These are phyloP conservation scores for Botrytis squamosa DNA, from an alignment of 2,329 filamentous ascomycete genomes.

Conservation along the genomic window DNA sequence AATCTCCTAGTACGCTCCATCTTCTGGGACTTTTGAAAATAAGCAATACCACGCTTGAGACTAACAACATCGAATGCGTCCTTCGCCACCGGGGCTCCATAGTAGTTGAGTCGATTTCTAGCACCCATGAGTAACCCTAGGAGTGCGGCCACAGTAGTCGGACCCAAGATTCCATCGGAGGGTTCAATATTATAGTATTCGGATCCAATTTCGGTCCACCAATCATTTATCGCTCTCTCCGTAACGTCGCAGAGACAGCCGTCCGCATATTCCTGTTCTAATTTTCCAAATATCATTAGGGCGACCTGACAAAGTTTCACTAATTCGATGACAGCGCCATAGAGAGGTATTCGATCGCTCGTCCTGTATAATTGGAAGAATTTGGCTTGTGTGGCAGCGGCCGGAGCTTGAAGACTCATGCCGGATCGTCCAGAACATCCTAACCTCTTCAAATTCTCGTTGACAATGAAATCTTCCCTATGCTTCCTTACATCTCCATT, in stretches of 20 bases:
- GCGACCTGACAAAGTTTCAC: slow-evolving; percentile 91
- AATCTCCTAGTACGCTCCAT: slow-evolving; percentile 74
- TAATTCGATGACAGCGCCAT: slow-evolving; percentile 78
- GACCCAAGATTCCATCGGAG: slow-evolving; percentile 86
- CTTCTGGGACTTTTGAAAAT: slow-evolving; percentile 89
- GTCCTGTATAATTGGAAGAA: slow-evolving; percentile 89
- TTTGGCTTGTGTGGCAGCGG: slow-evolving; percentile 80
- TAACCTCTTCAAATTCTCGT: slow-evolving; percentile 88
- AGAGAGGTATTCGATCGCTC: slow-evolving; percentile 76
- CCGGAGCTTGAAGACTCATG: slow-evolving; percentile 75
- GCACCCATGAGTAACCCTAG: slow-evolving; percentile 87
- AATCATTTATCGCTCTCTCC: slow-evolving; percentile 84
- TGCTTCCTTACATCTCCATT: slow-evolving; percentile 81
- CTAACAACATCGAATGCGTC: slow-evolving; percentile 84
- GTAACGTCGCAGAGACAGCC: slow-evolving; percentile 91
- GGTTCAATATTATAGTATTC: slow-evolving; percentile 93
- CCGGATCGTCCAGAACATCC: slow-evolving; percentile 89
- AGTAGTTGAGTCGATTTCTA: slow-evolving; percentile 82
- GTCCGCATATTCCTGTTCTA: slow-evolving; percentile 87
- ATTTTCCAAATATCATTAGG: slow-evolving; percentile 80
- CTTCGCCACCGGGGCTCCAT: slow-evolving; percentile 79
- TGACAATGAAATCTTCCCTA: slow-evolving; percentile 83
- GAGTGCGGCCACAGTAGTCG: slow-evolving; percentile 84
- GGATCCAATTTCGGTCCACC: slow-evolving; percentile 92
- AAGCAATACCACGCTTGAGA: slow-evolving; percentile 78